phyloP scores from a whole-genome alignment of 495 filamentous ascomycete genomes.

The Recurvomyces mirabilis region DNA sequence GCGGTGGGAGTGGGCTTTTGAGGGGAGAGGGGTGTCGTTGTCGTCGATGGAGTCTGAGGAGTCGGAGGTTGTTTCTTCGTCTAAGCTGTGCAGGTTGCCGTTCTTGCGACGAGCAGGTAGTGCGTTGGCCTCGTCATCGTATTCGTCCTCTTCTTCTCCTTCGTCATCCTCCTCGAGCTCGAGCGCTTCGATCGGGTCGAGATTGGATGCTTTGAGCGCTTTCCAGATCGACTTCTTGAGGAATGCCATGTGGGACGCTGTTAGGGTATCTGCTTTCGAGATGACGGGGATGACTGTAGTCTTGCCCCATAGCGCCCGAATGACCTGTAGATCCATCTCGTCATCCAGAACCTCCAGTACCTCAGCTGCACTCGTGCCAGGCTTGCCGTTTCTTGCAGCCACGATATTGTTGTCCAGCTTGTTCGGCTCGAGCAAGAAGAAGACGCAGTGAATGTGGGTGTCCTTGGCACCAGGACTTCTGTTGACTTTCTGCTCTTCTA shows the following conservation, averaged over 20 bases:
- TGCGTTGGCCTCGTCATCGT: constrained; percentile 23
- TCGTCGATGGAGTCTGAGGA: constrained; percentile 23
- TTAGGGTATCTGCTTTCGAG: constrained; percentile 94
- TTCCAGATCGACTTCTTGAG: constrained; percentile 85
- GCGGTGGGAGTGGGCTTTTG: constrained; percentile 11
- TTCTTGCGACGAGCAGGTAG: constrained; percentile 18
- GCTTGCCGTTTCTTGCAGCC: constrained; percentile 43
- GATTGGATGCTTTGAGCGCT: constrained; percentile 70
- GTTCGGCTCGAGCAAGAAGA: constrained; percentile 80
- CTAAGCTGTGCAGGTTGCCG: background rate
- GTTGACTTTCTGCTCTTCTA: constrained; percentile 94
- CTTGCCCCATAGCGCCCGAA: constrained; percentile 82
- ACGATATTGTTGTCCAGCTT: constrained; percentile 76
- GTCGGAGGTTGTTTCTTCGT: constrained; percentile 20
- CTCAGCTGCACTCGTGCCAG: constrained; percentile 15
- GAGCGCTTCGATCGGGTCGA: constrained; percentile 81
- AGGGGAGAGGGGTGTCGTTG: constrained; percentile 20
- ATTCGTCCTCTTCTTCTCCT: constrained; percentile 39
- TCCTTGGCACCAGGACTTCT: constrained; percentile 86
- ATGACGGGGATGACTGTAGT: constrained; percentile 94
- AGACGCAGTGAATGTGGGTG: constrained; percentile 94
- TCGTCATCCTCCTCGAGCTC: constrained; percentile 65
- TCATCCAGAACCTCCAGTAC: constrained; percentile 63
- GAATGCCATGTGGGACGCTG: constrained; percentile 81
- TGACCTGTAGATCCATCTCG: constrained; percentile 79